Percentiles rank a stretch among this genome's conserved stretches.
phyloP scores from a whole-genome alignment of 2,329 filamentous ascomycete species.

The Trichoderma cornu-damae region DNA sequence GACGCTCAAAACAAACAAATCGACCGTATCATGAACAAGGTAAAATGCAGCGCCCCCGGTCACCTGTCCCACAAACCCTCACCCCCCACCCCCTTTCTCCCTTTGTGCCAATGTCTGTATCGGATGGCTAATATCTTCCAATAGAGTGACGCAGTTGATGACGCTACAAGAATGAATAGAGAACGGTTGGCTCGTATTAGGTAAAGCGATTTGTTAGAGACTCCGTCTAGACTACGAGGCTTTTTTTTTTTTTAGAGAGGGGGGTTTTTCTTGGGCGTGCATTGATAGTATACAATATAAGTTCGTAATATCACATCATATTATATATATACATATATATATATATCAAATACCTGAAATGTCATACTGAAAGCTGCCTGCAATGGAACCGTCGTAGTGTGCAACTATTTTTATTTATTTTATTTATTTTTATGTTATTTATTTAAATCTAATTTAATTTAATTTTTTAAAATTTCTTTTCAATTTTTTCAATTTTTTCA shows the following conservation, averaged over 20 bases:
- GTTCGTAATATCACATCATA: too few relatives aligned
- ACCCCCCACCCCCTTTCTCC: not conserved
- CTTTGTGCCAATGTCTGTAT: not conserved
- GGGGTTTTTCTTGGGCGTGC: too few relatives aligned
- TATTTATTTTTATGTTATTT: too few relatives aligned
- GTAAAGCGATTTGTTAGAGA: conserved; percentile 24
- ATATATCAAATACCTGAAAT: not conserved
- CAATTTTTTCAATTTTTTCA: too few relatives aligned
- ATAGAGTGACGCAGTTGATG: conserved; percentile 77
- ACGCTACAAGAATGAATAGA: conserved; percentile 73
- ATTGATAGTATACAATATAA: not conserved
- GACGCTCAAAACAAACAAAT: conserved; percentile 71
- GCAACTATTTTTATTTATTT: too few relatives aligned
- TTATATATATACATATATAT: not conserved
- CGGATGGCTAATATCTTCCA: conserved; percentile 27
- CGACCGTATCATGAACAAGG: conserved; percentile 72
- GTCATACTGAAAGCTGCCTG: too few relatives aligned
- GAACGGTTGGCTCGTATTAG: conserved; percentile 62
- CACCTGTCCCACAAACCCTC: not conserved
- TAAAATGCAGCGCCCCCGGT: conserved; percentile 36
- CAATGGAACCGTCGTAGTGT: too few relatives aligned
- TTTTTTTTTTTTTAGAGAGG: too few relatives aligned
- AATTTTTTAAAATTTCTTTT: too few relatives aligned
- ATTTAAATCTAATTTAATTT: too few relatives aligned
- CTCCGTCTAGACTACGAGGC: not conserved